Conservation (phyloP, 352 stramenopile genomes). For the Phytophthora palmivora region DNA sequence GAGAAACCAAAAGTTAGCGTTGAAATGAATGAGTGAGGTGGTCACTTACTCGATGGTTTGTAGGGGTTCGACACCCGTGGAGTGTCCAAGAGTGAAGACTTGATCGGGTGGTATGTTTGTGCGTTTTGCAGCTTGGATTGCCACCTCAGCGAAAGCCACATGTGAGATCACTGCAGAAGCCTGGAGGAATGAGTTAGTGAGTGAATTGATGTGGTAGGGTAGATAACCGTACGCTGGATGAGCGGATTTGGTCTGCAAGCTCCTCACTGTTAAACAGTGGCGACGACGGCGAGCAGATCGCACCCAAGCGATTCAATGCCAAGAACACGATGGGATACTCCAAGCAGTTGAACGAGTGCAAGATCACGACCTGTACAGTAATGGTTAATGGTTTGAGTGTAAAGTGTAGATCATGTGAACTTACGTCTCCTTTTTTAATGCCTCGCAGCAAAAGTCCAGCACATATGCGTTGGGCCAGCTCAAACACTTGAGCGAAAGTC, state of each 20-base stretch:
- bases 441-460: conserved; percentile 40
- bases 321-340: conserved; percentile 61
- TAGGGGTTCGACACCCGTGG: conserved; percentile 5
- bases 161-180: conserved; percentile 43
- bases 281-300: conserved; percentile 49
- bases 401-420: conserved; percentile 15
- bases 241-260: conserved; percentile 44
- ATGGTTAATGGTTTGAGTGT: background rate
- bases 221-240: conserved; percentile 29
- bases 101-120: conserved; percentile 9
- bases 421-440: conserved; percentile 57
- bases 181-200: conserved; percentile 7
- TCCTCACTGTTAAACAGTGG: conserved; percentile 45
- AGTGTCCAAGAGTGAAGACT: conserved; percentile 39
- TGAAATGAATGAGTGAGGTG: background rate
- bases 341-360: conserved; percentile 63
- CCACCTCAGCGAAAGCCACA: conserved; percentile 30
- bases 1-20: background rate
- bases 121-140: conserved; percentile 28
- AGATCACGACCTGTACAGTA: conserved; percentile 40
- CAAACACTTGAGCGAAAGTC: conserved; percentile 39
- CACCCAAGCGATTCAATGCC: conserved; percentile 51
- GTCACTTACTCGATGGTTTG: conserved; percentile 41
- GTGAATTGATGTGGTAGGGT: background rate
- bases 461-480: conserved; percentile 32